Evolutionary conservation across 2,329 filamentous ascomycete species (phyloP), one percentile per base, ranked within the genome.

Genomic region (Ceratocystis cacaofunesta): DNA sequence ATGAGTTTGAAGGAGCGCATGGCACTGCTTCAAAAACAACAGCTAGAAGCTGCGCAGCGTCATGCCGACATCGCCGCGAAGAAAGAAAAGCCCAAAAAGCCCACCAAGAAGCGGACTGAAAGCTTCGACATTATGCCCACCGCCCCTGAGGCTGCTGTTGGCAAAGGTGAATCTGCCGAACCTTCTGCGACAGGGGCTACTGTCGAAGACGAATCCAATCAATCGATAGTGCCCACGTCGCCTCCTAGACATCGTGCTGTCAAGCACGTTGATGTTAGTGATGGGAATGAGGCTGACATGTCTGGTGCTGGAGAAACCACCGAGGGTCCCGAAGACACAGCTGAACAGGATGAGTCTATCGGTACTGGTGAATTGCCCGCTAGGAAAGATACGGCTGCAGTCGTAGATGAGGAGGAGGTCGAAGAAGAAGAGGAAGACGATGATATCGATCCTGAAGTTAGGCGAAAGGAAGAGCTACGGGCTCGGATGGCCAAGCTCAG

Each of bases 401-500:
- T 12, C 32, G 43, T 43, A 61, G 7, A 41, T 28, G 62, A 64
- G 7, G 36, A 76, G 10, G 80, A 81, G 25, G 81, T 81, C 19
- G 82, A 81, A 2, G 83, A 82, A 10, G 84, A 83, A 2, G 85
- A 84, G 15, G 87, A 86, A n/a, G 87, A 88, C 22, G 88, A 90
- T 41, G 89, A 92, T 61, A 79, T 95, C 63, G 92, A 97, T 71
- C 90, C 91, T 0, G 94, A 99, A 74, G 81, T 90, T 25, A 86
- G 84, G 70, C 87, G 92, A 63, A 89, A 87, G 73, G 86, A 96
- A 76, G 92, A 96, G 73, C 80, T 99, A 41, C 85, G 94, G 68
- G 91, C 94, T 68, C 85, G 94, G 70, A 99, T 99, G 90, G 94
- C 94, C 58, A 96, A 96, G 77, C 94, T 99, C 88, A 95, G 92